phyloP scores from a whole-genome alignment of 768 basidiomycete genomes.

The Podaxis rugospora region DNA sequence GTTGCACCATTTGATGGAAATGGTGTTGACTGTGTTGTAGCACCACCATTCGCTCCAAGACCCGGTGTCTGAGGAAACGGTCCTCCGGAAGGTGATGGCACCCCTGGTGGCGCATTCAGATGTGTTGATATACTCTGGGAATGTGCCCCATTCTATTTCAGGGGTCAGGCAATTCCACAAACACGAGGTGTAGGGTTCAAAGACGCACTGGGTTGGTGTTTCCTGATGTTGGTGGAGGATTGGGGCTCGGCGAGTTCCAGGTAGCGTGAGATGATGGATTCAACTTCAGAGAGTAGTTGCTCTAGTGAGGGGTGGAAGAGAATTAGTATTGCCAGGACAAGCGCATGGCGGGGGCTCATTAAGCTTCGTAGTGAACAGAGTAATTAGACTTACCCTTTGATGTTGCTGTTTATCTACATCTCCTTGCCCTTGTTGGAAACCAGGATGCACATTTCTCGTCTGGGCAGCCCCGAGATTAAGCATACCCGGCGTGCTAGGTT shows the following conservation, averaged over 20 bases:
- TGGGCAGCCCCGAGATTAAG: slow-evolving; percentile 47
- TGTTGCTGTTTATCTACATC: slow-evolving; percentile 63
- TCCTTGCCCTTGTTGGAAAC: slow-evolving; percentile 53
- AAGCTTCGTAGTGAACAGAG: neutral
- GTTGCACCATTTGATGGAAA: slow-evolving; percentile 33
- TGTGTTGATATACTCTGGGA: slow-evolving; percentile 40
- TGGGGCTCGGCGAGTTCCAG: slow-evolving; percentile 57
- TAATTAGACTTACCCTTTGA: slow-evolving; percentile 48
- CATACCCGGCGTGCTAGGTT: slow-evolving; percentile 59
- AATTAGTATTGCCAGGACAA: neutral
- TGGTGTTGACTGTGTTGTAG: slow-evolving; percentile 26
- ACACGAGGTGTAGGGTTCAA: neutral
- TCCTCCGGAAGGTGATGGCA: slow-evolving; percentile 27
- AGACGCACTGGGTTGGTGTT: slow-evolving; percentile 10
- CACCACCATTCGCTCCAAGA: slow-evolving; percentile 22
- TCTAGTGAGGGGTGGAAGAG: slow-evolving; percentile 27
- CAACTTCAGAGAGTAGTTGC: slow-evolving; percentile 59
- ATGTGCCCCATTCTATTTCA: slow-evolving; percentile 30
- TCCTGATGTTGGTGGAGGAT: slow-evolving; percentile 25
- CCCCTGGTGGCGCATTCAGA: slow-evolving; percentile 47
- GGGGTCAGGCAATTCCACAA: neutral
- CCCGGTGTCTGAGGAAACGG: slow-evolving; percentile 22
- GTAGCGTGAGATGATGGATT: slow-evolving; percentile 59
- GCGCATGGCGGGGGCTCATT: neutral
- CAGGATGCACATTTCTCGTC: slow-evolving; percentile 43